These are phyloP conservation scores for Yarrowia deformans DNA, from an alignment of 805 yeast genomes.

Conservation along the genomic window DNA sequence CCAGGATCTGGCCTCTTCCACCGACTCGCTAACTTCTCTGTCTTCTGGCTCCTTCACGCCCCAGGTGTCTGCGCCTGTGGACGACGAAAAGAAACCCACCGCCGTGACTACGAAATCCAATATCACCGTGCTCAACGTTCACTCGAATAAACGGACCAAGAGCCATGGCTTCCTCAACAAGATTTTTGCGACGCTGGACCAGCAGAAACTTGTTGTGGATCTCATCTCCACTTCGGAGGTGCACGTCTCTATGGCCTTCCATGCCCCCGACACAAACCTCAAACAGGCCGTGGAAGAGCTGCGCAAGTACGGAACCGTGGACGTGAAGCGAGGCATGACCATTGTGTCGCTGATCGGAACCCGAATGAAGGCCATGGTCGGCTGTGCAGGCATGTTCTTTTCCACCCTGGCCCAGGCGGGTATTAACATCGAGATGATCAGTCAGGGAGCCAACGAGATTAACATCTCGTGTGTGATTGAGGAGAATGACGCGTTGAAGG, in stretches of 20 bases:
- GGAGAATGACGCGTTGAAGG: slow-evolving; percentile 80
- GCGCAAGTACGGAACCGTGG: slow-evolving; percentile 83
- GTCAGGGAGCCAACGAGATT: slow-evolving; percentile 98
- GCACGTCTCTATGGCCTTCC: slow-evolving; percentile 97
- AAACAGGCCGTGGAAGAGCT: slow-evolving; percentile 80
- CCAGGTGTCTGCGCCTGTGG: slow-evolving; percentile 30
- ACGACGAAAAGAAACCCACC: slow-evolving; percentile 62
- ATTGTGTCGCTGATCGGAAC: slow-evolving; percentile 95
- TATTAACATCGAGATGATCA: slow-evolving; percentile 96
- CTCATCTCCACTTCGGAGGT: slow-evolving; percentile 97
- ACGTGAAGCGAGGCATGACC: slow-evolving; percentile 84
- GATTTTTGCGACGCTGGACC: slow-evolving; percentile 85
- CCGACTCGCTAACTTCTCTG: slow-evolving; percentile 33
- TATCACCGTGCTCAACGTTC: slow-evolving; percentile 90
- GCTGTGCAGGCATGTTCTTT: slow-evolving; percentile 97
- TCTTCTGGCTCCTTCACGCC: slow-evolving; percentile 30
- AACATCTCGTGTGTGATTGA: slow-evolving; percentile 95
- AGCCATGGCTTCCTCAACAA: slow-evolving; percentile 95
- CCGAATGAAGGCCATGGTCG: slow-evolving; percentile 95
- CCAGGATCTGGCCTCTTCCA: slow-evolving; percentile 30
- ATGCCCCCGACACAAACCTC: slow-evolving; percentile 68
- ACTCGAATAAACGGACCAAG: slow-evolving; percentile 89
- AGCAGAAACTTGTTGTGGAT: slow-evolving; percentile 86
- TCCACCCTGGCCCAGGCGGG: slow-evolving; percentile 89
- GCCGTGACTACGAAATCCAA: slow-evolving; percentile 96